Evolutionary conservation across 2,329 filamentous ascomycete species (phyloP).

Genomic region (Verticillium nubilum): DNA sequence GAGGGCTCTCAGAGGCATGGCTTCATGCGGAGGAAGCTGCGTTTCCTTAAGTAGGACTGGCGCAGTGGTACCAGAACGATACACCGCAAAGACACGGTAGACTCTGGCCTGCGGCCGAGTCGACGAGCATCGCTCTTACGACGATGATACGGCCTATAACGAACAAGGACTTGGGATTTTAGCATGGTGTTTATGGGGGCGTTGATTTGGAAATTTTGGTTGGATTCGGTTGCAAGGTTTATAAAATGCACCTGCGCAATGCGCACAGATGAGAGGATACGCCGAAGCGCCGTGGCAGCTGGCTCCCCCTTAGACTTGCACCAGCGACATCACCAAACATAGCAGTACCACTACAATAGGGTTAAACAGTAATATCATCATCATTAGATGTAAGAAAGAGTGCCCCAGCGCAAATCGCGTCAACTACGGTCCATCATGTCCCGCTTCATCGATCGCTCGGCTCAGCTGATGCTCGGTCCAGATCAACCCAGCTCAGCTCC

Average conservation of each 20-base stretch:
- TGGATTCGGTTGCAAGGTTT: background rate
- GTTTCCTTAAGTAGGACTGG: conserved; percentile 9
- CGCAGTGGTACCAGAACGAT: background rate
- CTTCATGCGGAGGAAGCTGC: background rate
- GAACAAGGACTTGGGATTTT: background rate
- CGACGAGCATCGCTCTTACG: background rate
- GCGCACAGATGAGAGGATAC: background rate
- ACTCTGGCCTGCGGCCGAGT: background rate
- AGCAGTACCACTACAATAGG: no score
- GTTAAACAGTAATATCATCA: background rate
- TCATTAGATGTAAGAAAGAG: background rate
- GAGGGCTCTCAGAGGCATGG: background rate
- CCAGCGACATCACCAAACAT: background rate
- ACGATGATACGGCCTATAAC: conserved; percentile 9
- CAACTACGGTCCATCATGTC: no score
- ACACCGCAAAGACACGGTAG: background rate
- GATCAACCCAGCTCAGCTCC: conserved; percentile 45
- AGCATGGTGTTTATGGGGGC: conserved; percentile 9
- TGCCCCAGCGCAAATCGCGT: no score
- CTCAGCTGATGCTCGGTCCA: no score
- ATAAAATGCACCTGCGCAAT: background rate
- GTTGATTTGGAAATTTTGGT: background rate
- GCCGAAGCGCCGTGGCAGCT: background rate
- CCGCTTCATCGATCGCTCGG: no score
- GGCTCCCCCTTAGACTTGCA: background rate